Conservation (phyloP, 257 asterid species). For the Capsicum pubescens region DNA sequence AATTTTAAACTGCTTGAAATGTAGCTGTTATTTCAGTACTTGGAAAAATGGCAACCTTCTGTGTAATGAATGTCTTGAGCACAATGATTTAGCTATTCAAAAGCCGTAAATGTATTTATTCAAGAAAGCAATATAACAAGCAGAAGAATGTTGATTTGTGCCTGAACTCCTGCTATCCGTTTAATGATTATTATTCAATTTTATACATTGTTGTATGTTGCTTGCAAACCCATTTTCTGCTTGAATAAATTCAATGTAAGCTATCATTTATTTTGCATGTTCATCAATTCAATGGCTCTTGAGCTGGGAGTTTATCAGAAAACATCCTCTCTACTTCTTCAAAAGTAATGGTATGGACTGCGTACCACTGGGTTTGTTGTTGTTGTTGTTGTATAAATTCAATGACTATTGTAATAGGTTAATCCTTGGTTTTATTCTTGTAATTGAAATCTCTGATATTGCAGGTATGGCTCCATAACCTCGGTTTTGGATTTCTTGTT, state of each 20-base stretch:
- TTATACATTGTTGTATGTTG: neutral
- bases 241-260: neutral
- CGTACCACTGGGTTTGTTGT: too few species aligned
- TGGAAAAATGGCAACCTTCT: too few species aligned
- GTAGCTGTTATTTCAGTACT: too few species aligned
- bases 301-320: too few species aligned
- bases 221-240: neutral
- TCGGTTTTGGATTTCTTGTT: too few species aligned
- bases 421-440: neutral
- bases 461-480: too few species aligned
- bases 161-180: neutral
- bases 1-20: neutral
- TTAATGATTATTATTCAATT: neutral
- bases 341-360: too few species aligned
- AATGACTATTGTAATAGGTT: neutral
- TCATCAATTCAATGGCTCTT: constrained; percentile 7
- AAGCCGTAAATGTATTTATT: neutral
- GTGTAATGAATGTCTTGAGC: too few species aligned
- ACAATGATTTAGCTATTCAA: too few species aligned
- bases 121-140: neutral
- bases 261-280: neutral
- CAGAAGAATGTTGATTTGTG: neutral
- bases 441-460: neutral
- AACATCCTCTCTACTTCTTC: too few species aligned
- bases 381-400: too few species aligned